These are phyloP conservation scores for Xylaria sp. DNA, from an alignment of 2,329 filamentous ascomycete species.

Conservation along the genomic window DNA sequence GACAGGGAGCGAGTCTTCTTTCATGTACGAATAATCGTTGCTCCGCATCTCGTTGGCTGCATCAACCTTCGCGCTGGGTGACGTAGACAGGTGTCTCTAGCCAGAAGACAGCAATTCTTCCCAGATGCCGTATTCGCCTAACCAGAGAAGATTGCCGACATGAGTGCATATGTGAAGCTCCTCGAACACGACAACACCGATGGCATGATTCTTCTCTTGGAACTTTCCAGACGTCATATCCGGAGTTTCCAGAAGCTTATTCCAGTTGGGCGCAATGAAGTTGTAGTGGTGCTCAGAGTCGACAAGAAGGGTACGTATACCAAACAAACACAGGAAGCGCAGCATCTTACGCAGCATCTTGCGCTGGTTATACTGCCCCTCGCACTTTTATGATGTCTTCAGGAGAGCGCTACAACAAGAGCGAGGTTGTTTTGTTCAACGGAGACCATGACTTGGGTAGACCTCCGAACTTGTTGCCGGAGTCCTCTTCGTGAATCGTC, in stretches of 20 bases:
- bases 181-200: conserved; percentile 99
- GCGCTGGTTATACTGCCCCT: too few species aligned
- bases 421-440: conserved; percentile 99
- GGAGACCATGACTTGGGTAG: too few species aligned
- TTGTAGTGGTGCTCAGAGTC: conserved; percentile 96
- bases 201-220: conserved; percentile 98
- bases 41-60: conserved; percentile 70
- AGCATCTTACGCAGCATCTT: conserved; percentile 97
- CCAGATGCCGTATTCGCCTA: conserved; percentile 17
- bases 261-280: conserved; percentile 95
- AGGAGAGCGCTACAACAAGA: conserved; percentile 99
- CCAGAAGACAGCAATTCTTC: too few species aligned
- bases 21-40: conserved; percentile 76
- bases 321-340: conserved; percentile 8
- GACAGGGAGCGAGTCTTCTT: conserved; percentile 76
- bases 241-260: conserved; percentile 99
- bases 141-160: conserved; percentile 82
- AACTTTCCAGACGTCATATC: conserved; percentile 97
- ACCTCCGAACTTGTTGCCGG: too few species aligned
- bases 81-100: conserved; percentile 79
- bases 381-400: conserved; percentile 95
- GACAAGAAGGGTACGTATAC: conserved; percentile 83
- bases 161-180: conserved; percentile 99
- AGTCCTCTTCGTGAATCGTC: too few species aligned
- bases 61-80: conserved; percentile 75